Evolutionary conservation across 306 rosid species (phyloP).

Genomic region (Calophaca sinica): DNA sequence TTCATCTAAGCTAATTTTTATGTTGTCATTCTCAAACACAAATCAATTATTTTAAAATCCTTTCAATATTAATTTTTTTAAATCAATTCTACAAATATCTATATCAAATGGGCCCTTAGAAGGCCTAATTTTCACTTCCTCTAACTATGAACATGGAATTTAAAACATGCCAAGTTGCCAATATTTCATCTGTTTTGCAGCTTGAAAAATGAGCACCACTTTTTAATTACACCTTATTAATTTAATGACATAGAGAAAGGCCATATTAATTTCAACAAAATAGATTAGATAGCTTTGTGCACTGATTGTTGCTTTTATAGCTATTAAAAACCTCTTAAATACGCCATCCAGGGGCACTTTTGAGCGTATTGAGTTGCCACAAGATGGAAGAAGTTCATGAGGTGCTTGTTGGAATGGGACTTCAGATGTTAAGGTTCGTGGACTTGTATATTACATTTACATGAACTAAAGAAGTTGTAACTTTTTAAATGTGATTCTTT

Average conservation of each 20-base stretch:
- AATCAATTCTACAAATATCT: no score
- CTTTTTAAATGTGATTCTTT: slow-evolving; percentile 42
- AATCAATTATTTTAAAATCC: neutral
- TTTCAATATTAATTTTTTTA: neutral
- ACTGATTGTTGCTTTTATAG: slow-evolving; percentile 17
- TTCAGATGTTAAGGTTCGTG: slow-evolving; percentile 89
- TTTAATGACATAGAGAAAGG: no score
- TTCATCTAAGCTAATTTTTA: slow-evolving; percentile 9
- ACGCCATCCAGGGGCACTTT: slow-evolving; percentile 56
- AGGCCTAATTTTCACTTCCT: no score
- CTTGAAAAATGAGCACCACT: slow-evolving; percentile 29
- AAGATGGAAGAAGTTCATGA: slow-evolving; percentile 74
- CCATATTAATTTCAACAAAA: neutral
- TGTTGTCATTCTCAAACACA: slow-evolving; percentile 21
- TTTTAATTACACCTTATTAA: neutral
- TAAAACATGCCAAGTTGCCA: neutral
- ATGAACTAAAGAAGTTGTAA: slow-evolving; percentile 30
- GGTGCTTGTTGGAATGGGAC: slow-evolving; percentile 83
- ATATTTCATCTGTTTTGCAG: slow-evolving; percentile 20
- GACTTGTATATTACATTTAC: slow-evolving; percentile 22
- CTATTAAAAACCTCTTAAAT: slow-evolving; percentile 37
- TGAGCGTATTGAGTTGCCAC: slow-evolving; percentile 66
- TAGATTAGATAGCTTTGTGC: slow-evolving; percentile 22
- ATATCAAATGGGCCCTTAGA: no score
- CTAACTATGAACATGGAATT: slow-evolving; percentile 12